Evolutionary conservation across 768 basidiomycete genomes (phyloP).

Genomic region (Nidularia pulvinata): DNA sequence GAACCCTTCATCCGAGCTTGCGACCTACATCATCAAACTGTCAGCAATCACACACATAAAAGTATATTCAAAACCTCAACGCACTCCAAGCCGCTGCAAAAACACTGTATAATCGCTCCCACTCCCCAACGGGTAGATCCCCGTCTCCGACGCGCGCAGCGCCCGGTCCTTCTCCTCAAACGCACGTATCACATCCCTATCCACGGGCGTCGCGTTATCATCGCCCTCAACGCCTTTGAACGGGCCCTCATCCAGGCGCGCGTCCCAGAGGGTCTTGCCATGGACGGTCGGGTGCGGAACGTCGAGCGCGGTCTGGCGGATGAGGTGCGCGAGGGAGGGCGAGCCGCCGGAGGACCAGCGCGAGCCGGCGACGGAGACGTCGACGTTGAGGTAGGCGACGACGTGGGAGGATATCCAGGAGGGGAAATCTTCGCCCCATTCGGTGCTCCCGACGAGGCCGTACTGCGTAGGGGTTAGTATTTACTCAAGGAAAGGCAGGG

Average conservation of each 20-base stretch:
- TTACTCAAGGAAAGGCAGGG: background rate
- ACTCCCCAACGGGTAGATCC: conserved; percentile 68
- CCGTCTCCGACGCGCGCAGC: conserved; percentile 29
- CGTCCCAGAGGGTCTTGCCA: conserved; percentile 79
- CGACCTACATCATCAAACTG: conserved; percentile 22
- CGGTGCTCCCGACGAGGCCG: conserved; percentile 84
- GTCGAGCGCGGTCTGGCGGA: conserved; percentile 66
- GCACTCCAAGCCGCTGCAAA: conserved; percentile 68
- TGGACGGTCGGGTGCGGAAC: conserved; percentile 72
- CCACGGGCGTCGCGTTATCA: conserved; percentile 14
- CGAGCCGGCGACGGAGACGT: conserved; percentile 65
- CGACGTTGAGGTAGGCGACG: conserved; percentile 87
- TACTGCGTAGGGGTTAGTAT: conserved; percentile 25
- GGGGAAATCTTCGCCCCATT: conserved; percentile 93
- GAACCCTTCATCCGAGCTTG: conserved; percentile 44
- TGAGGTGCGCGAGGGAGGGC: conserved; percentile 80
- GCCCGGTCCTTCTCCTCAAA: conserved; percentile 33
- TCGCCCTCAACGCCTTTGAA: conserved; percentile 31
- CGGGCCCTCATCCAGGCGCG: conserved; percentile 59
- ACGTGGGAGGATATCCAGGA: conserved; percentile 79
- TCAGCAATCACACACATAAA: too few species aligned
- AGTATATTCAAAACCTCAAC: conserved; percentile 3
- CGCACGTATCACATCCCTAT: conserved; percentile 37
- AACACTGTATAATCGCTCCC: conserved; percentile 95
- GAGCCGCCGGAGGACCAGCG: conserved; percentile 60